Percentiles rank a stretch among this genome's conserved stretches.
Conservation (phyloP, 169 alveolate genomes). For the Cyclospora cayetanensis region DNA sequence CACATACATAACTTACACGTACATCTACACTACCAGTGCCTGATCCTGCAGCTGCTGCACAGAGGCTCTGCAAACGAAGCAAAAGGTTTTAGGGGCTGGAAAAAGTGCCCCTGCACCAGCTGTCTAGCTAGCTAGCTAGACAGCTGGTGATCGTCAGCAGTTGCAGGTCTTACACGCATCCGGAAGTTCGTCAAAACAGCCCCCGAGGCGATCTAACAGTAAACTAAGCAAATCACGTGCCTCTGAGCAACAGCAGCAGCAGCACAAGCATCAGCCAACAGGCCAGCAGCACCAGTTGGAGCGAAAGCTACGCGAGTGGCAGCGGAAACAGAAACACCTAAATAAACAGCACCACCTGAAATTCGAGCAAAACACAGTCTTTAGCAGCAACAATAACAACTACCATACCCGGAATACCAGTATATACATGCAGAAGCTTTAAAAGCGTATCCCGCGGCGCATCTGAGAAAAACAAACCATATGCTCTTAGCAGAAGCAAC, state of each 20-base stretch:
- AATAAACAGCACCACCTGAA: not conserved
- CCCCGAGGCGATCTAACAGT: not conserved
- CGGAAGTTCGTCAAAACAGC: not conserved
- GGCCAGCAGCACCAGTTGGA: not conserved
- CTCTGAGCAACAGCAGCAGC: not conserved
- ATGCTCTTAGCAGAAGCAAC: too few species aligned
- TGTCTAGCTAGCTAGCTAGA: not conserved
- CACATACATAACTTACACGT: too few species aligned
- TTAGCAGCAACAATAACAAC: not conserved
- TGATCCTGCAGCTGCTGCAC: not conserved
- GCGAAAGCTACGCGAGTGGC: not conserved
- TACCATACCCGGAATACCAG: not conserved
- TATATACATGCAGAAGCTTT: not conserved
- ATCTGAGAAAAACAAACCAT: not conserved
- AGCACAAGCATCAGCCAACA: not conserved
- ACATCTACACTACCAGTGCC: not conserved
- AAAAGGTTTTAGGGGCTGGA: not conserved
- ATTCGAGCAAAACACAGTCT: not conserved
- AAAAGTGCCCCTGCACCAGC: too few species aligned
- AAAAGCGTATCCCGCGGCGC: not conserved
- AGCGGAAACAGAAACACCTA: not conserved
- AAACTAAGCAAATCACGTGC: not conserved
- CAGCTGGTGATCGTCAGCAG: not conserved
- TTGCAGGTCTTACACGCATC: not conserved
- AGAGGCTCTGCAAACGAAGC: not conserved